Percentiles rank a stretch among this genome's conserved stretches.
phyloP scores from a whole-genome alignment of 2,329 filamentous ascomycete genomes.

The Penicillium sp. region DNA sequence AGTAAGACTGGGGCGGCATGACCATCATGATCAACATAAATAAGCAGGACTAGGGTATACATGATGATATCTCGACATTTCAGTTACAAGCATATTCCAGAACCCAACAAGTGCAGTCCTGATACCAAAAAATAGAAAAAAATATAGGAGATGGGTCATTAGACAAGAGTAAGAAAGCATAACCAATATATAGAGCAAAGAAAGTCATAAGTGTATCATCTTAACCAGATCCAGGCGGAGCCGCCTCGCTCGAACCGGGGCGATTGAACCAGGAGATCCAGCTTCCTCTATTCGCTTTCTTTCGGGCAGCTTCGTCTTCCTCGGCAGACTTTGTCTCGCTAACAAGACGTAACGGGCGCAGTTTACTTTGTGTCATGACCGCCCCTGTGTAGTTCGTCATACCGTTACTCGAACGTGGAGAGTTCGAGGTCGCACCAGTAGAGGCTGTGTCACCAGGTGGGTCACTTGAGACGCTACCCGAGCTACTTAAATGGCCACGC shows the following conservation, averaged over 20 bases:
- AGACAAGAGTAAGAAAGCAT: slow-evolving; percentile 11
- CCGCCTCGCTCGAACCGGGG: slow-evolving; percentile 34
- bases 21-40: slow-evolving; percentile 20
- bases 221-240: slow-evolving; percentile 20
- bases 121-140: slow-evolving; percentile 5
- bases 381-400: slow-evolving; percentile 71
- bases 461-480: slow-evolving; percentile 62
- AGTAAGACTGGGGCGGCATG: slow-evolving; percentile 11
- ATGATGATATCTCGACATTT: slow-evolving; percentile 20
- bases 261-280: slow-evolving; percentile 55
- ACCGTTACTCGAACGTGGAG: slow-evolving; percentile 68
- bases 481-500: slow-evolving; percentile 66
- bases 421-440: slow-evolving; percentile 54
- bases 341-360: slow-evolving; percentile 83
- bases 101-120: background rate
- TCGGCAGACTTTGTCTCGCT: slow-evolving; percentile 47
- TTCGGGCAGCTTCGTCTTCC: slow-evolving; percentile 50
- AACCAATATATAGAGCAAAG: slow-evolving; percentile 10
- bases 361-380: slow-evolving; percentile 70
- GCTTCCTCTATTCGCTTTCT: slow-evolving; percentile 52
- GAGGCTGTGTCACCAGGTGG: slow-evolving; percentile 50
- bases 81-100: slow-evolving; percentile 18
- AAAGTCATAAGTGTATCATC: slow-evolving; percentile 14
- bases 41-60: slow-evolving; percentile 24
- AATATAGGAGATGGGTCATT: slow-evolving; percentile 3